Evolutionary conservation across 495 filamentous ascomycete genomes (phyloP), one percentile per base, ranked within the genome.

Genomic region (Diplogelasinospora grovesii): DNA sequence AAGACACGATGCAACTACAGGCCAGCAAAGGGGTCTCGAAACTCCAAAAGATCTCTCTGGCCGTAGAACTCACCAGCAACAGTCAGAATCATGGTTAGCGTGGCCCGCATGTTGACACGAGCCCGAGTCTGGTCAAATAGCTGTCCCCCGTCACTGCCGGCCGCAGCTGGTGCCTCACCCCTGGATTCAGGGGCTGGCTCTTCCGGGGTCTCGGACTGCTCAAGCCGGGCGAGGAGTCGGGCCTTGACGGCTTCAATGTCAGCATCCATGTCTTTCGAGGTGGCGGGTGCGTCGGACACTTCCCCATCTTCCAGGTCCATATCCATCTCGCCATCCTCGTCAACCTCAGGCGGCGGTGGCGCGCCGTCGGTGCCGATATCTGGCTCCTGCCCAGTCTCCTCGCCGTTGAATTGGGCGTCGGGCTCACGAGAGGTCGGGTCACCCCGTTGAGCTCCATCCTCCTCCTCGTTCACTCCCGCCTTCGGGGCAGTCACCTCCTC

Each of bases 71-170:
- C 88, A 48, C 88, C 92, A 26, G 84, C 82, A 20, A 98, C 70
- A 0, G 85, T 89, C 38, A 98, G 70, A 42, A 95, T 85, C 85
- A 95, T 95, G 57, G 95, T 90, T 5, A 95, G 69, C 39, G 83
- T 82, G 15, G 66, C 69, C 37, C 66, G 61, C 43, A 72, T 69
- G 56, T 77, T 79, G 49, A 53, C 31, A 22, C 41, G 50, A 22
- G 54, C 45, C 9, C 57, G 43, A 8, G 46, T 64, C 62, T 36
- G 63, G 59, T 52, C 50, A 18, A 37, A 14, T 1, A 18, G 31
- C 27, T 29, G 11, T 36, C 24, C 24, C 10, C 21, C 19, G n/a
- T 32, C 36, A 0, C 26, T 23, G 25, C 24, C 23, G 21, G 8
- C 35, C 4, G 28, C 11, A 6, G 13, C 29, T 11, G 22, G 13